These are phyloP conservation scores for Globisporangium okanoganense DNA, from an alignment of 352 stramenopile species.

Conservation along the genomic window DNA sequence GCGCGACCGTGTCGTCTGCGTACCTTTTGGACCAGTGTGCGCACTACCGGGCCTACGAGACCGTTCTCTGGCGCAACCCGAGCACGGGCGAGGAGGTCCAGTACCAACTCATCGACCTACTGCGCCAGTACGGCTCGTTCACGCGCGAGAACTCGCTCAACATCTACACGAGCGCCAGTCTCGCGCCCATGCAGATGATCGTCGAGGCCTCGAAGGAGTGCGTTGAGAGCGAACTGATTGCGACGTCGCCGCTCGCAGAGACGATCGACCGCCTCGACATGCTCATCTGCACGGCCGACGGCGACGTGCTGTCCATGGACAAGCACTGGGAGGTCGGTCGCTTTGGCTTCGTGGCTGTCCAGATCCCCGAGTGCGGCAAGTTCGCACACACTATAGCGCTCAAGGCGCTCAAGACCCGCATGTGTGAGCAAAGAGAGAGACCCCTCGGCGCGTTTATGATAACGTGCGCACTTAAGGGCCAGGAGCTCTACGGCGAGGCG, in stretches of 20 bases:
- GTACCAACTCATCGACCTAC: constrained; percentile 8
- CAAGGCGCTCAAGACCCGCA: background rate
- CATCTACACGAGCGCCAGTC: constrained; percentile 7
- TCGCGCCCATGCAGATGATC: constrained; percentile 6
- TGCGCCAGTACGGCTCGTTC: constrained; percentile 14
- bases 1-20: constrained; percentile 17
- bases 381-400: constrained; percentile 21
- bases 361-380: constrained; percentile 17
- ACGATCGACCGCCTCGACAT: constrained; percentile 29
- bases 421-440: constrained; percentile 10
- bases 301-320: constrained; percentile 18
- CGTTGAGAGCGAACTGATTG: constrained; percentile 2
- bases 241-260: background rate
- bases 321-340: constrained; percentile 26
- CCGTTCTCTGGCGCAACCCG: constrained; percentile 11
- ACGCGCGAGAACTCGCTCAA: constrained; percentile 13
- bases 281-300: constrained; percentile 20
- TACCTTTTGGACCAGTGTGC: constrained; percentile 14
- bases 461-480: constrained; percentile 27
- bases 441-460: constrained; percentile 31
- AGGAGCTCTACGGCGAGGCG: constrained; percentile 20
- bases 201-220: constrained; percentile 9
- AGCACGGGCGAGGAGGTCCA: constrained; percentile 11
- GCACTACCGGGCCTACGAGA: constrained; percentile 14
- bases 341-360: constrained; percentile 37